phyloP scores from a whole-genome alignment of 345 rosid genomes.

The Lenwebbia sp. region DNA sequence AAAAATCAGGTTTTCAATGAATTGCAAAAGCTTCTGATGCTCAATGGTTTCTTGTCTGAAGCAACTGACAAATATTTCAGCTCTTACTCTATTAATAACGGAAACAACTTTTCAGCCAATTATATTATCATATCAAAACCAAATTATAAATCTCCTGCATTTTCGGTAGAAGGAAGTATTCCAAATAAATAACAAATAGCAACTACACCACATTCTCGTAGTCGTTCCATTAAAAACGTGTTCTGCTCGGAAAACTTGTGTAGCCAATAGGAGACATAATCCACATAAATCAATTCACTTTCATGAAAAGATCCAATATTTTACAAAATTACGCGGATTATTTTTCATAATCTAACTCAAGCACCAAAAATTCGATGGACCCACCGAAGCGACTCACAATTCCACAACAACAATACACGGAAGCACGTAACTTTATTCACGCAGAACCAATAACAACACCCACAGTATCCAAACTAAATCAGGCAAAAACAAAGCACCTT shows the following conservation, averaged over 20 bases:
- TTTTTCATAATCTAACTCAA: background rate
- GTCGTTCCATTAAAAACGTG: background rate
- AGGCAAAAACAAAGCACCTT: background rate
- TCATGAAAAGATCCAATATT: background rate
- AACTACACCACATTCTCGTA: background rate
- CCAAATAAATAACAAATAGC: background rate
- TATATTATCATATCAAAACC: background rate
- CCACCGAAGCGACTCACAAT: background rate
- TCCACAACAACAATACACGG: background rate
- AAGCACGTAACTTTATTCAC: background rate
- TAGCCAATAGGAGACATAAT: background rate
- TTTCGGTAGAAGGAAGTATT: background rate
- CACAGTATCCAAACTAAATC: background rate
- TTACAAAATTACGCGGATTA: background rate
- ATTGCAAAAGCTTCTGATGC: background rate
- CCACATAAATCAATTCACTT: background rate
- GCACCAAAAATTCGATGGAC: background rate
- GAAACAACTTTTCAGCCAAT: background rate
- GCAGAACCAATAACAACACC: background rate
- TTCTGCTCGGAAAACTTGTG: background rate
- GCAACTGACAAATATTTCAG: background rate
- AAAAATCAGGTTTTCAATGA: background rate
- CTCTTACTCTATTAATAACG: background rate
- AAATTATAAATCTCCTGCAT: background rate
- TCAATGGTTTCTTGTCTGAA: background rate